Evolutionary conservation across 352 stramenopile genomes (phyloP), one percentile per base, ranked within the genome.

Genomic region (Phytophthora tentaculata): DNA sequence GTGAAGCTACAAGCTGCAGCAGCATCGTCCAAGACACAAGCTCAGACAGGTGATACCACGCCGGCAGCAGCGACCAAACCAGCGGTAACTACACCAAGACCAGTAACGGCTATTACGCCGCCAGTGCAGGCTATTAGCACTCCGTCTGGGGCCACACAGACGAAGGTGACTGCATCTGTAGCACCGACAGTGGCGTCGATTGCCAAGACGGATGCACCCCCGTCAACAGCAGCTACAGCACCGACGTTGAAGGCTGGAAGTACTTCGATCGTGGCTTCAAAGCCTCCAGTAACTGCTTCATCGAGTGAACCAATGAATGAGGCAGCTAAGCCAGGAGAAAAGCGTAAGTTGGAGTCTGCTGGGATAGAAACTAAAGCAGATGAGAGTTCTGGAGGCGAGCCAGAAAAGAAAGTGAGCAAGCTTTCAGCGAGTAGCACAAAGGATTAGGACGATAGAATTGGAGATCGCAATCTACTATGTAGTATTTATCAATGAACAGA

Each of bases 1-100:
- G 58, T 51, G 3, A 73, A 69, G 28, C 37, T 73, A 29, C 64
- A 73, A 43, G 44, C 69, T 19, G 58, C 69, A 17, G 58, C 41
- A 41, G 41, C 23, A 29, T 43, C 54, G 19, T 48, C 47, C 29
- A 52, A 35, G 9, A 22, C 56, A 12, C 67, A 62, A 51, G 19
- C 41, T 23, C 51, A 60, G 39, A 10, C 23, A 51, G 49, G 19
- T 41, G 32, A 14, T 41, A 22, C 35, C 32, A 17, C 54, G 35
- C 26, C 22, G 8, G 24, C 14, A n/a, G 29, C 13, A 16, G 12
- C 39, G 14, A 26, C 41, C 8, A 70, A 59, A 45, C 26, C 54
- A 41, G 23, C 51, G 28, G 45, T 60, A 14, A 5, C 16, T 22
- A 32, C 44, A n/a, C 14, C 51, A 23, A 56, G 37, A 20, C 41